These are phyloP conservation scores for Alternaria hordeiaustralica DNA, from an alignment of 2,329 filamentous ascomycete species.

Conservation along the genomic window DNA sequence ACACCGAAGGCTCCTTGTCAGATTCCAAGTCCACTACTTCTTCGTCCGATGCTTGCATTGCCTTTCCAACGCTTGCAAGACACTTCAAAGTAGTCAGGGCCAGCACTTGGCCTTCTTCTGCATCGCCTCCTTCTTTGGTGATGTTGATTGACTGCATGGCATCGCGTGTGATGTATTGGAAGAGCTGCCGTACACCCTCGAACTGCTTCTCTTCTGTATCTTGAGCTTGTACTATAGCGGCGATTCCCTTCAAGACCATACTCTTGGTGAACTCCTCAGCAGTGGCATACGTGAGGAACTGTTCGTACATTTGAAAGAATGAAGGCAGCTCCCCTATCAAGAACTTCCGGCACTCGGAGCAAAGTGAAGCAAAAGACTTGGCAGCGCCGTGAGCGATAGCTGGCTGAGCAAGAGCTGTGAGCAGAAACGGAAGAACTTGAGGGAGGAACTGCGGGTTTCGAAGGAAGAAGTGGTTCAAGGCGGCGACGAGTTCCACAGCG, in stretches of 20 bases:
- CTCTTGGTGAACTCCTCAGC: slow-evolving; percentile 75
- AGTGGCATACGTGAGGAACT: slow-evolving; percentile 64
- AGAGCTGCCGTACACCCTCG: slow-evolving; percentile 62
- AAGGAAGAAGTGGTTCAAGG: slow-evolving; percentile 79
- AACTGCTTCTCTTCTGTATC: slow-evolving; percentile 63
- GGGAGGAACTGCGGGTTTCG: slow-evolving; percentile 71
- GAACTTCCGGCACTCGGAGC: slow-evolving; percentile 74
- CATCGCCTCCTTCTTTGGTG: slow-evolving; percentile 41
- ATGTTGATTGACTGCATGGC: slow-evolving; percentile 51
- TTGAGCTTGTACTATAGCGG: slow-evolving; percentile 76
- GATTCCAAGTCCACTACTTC: slow-evolving; percentile 71
- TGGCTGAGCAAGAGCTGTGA: slow-evolving; percentile 69
- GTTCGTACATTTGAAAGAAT: slow-evolving; percentile 74
- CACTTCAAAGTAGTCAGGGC: slow-evolving; percentile 68
- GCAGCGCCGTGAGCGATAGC: slow-evolving; percentile 72
- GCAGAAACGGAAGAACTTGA: slow-evolving; percentile 74
- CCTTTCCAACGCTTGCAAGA: slow-evolving; percentile 73
- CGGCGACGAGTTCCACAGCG: slow-evolving; percentile 72
- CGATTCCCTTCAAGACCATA: slow-evolving; percentile 74
- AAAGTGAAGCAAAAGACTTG: slow-evolving; percentile 75
- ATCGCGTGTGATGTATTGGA: slow-evolving; percentile 68
- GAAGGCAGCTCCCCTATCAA: slow-evolving; percentile 71
- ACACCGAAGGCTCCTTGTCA: slow-evolving; percentile 47
- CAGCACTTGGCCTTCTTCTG: slow-evolving; percentile 52
- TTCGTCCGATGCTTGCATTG: slow-evolving; percentile 72